Evolutionary conservation across 2,329 filamentous ascomycete genomes (phyloP), one percentile per base, ranked within the genome.

Genomic region (Penicillium hesseltinei): DNA sequence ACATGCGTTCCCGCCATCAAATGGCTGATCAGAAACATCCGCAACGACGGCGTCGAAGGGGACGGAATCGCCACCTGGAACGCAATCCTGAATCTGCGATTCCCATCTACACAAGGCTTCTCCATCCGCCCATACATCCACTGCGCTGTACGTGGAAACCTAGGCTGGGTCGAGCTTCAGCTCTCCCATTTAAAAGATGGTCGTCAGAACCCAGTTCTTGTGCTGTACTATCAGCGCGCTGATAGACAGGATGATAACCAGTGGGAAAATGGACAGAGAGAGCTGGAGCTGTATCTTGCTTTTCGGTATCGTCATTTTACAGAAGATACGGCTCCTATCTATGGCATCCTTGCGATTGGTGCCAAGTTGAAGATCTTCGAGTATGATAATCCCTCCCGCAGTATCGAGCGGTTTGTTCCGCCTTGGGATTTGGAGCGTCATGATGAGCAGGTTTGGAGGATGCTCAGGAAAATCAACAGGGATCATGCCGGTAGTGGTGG

Each of bases 341-440:
- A 51, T 51, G 48, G 48, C 1, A 42, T 51, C 6, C 25, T 51
- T 21, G 48, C 36, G 1, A 42, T 51, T 23, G 48, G 48, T 17
- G 48, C 9, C 3, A 51, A 51, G 36, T 19, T 51, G 36, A 51
- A 51, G 48, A 23, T 51, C 29, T 51, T 51, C 25, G 6, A 23
- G 36, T 51, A 40, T 6, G 48, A 51, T 17, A 29, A 7, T 21
- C 17, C n/a, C 13, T 19, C 36, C 5, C n/a, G 48, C 4, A 29
- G 36, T 9, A 51, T 51, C 19, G 48, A 51, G 25, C 25, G n/a
- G 4, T 51, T 51, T 51, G 36, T 51, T 40, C 48, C 48, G 13
- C 48, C 48, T 29, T 42, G 48, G 48, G 36, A 51, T 42, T 42
- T 51, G 48, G 48, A 51, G 8, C 27, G 36, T 15, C 48, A 51